Conservation (phyloP, 148 eudicot genomes). For the Camellia lanceoleosa region DNA sequence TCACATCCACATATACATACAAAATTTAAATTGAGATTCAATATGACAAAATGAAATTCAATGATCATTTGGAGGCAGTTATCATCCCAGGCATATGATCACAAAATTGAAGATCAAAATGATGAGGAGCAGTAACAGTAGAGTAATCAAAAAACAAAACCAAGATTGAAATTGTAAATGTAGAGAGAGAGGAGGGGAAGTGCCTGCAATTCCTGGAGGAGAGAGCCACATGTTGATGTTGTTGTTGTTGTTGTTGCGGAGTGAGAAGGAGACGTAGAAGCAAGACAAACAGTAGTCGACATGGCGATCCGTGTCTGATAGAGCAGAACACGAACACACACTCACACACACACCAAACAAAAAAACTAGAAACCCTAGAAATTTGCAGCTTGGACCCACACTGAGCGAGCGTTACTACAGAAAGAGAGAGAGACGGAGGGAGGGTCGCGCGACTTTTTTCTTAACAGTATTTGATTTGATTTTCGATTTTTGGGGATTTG, state of each 20-base stretch:
- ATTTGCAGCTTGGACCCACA: neutral
- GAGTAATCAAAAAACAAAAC: neutral
- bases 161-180: neutral
- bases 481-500: neutral
- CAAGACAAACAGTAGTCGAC: neutral
- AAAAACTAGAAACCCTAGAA: slow-evolving; percentile 10
- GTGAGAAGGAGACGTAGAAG: neutral
- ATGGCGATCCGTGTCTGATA: neutral
- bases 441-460: too few relatives aligned
- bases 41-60: neutral
- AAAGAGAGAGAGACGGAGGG: too few relatives aligned
- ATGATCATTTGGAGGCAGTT: neutral
- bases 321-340: neutral
- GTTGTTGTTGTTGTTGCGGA: neutral
- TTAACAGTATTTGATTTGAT: neutral
- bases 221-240: slow-evolving; percentile 42
- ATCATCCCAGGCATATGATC: neutral
- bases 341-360: neutral
- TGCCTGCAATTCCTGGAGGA: slow-evolving; percentile 48
- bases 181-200: neutral
- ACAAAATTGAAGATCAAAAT: neutral
- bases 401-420: slow-evolving; percentile 6
- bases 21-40: neutral
- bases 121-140: neutral
- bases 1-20: too few relatives aligned